phyloP scores from a whole-genome alignment of 179 eudicot species.

The Kewa caespitosa region DNA sequence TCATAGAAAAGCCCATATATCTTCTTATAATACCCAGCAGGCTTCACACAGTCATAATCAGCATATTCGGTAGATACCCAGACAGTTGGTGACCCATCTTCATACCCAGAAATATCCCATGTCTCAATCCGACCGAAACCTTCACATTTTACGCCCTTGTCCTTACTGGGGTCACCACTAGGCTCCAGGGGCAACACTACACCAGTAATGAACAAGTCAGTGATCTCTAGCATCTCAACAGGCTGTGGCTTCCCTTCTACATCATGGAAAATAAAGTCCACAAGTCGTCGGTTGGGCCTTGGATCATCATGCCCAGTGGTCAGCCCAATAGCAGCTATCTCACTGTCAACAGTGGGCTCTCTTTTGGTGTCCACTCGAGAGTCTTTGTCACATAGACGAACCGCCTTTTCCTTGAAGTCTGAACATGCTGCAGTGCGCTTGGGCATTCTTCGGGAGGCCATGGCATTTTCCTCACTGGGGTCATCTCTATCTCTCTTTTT shows the following conservation, averaged over 20 bases:
- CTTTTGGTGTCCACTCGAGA: constrained; percentile 38
- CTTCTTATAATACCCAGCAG: constrained; percentile 61
- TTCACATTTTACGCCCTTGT: constrained; percentile 68
- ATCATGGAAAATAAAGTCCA: constrained; percentile 80
- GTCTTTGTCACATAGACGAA: constrained; percentile 44
- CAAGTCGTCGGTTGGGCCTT: constrained; percentile 54
- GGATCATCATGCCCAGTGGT: constrained; percentile 58
- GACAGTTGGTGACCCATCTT: constrained; percentile 89
- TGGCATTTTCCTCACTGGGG: constrained; percentile 29
- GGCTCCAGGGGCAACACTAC: constrained; percentile 70
- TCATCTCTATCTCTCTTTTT: constrained; percentile 34
- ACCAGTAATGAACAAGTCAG: constrained; percentile 71
- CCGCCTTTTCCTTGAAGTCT: constrained; percentile 50
- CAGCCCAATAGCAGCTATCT: constrained; percentile 55
- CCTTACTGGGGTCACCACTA: constrained; percentile 52
- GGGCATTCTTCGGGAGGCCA: constrained; percentile 54
- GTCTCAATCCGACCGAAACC: constrained; percentile 88
- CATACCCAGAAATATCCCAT: constrained; percentile 96
- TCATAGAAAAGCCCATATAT: constrained; percentile 69
- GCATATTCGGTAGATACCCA: constrained; percentile 86
- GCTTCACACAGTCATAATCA: constrained; percentile 83
- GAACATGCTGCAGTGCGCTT: constrained; percentile 65
- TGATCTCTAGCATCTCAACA: constrained; percentile 77
- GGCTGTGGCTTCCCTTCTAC: constrained; percentile 70
- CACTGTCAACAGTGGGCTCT: constrained; percentile 52